A percentile compares a stretch with the other conserved stretches of the same genome.
phyloP scores from a whole-genome alignment of 1,139 yeast genomes.

The Meyerozyma smithsonii region DNA sequence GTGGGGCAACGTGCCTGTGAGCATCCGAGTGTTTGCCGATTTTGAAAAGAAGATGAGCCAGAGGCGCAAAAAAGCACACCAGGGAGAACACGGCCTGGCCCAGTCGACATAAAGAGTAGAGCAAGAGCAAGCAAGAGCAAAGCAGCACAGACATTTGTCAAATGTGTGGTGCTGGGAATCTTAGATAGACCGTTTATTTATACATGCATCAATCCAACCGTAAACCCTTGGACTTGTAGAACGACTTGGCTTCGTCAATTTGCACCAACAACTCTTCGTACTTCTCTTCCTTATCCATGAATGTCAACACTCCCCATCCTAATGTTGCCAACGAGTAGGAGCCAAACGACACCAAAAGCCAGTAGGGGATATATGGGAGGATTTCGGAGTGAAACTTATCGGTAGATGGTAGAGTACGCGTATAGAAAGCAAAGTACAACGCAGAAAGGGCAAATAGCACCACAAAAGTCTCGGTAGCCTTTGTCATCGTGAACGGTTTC shows the following conservation, averaged over 20 bases:
- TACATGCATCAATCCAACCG: slow-evolving; percentile 34
- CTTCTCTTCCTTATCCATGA: slow-evolving; percentile 70
- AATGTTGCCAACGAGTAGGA: slow-evolving; percentile 66
- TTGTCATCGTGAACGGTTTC: slow-evolving; percentile 45
- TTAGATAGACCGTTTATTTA: not conserved
- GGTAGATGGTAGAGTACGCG: slow-evolving; percentile 57
- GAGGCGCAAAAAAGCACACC: not conserved
- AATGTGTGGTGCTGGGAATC: too few relatives aligned
- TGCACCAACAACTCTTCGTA: slow-evolving; percentile 60
- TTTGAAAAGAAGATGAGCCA: slow-evolving; percentile 57
- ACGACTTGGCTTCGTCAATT: slow-evolving; percentile 62
- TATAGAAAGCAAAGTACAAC: slow-evolving; percentile 49
- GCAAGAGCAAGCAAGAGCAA: not conserved
- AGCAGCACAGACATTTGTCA: not conserved
- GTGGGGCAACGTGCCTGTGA: slow-evolving; percentile 71
- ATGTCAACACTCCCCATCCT: slow-evolving; percentile 68
- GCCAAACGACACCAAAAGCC: slow-evolving; percentile 69
- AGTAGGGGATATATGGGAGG: slow-evolving; percentile 64
- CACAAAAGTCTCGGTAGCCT: slow-evolving; percentile 60
- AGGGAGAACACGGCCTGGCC: not conserved
- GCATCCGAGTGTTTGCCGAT: slow-evolving; percentile 77
- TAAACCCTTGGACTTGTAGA: slow-evolving; percentile 54
- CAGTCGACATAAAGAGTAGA: too few relatives aligned
- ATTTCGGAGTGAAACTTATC: slow-evolving; percentile 46
- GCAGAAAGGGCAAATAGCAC: slow-evolving; percentile 44